Evolutionary conservation across 257 asterid genomes (phyloP).

Genomic region (Lavandula angustifolia): DNA sequence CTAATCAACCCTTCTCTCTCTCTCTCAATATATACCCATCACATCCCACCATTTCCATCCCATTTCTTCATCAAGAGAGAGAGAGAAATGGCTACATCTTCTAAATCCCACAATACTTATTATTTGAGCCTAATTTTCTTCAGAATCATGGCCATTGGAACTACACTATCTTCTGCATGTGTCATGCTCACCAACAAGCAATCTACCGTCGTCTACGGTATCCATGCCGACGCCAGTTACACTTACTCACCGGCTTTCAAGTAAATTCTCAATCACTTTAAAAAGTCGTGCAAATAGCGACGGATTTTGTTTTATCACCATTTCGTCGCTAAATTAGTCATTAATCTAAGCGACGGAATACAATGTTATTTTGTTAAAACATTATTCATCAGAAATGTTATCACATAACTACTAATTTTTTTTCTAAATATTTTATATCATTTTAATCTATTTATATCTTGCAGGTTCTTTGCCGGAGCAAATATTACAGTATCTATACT

Average conservation of each 20-base stretch:
- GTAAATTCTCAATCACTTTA: conserved; percentile 25
- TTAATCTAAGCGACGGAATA: too few relatives aligned
- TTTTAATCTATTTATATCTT: not conserved
- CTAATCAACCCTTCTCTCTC: too few relatives aligned
- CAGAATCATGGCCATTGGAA: conserved; percentile 42
- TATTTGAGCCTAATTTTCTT: conserved; percentile 33
- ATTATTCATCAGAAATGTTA: too few relatives aligned
- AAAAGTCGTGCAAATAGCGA: too few relatives aligned
- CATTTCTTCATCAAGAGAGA: not conserved
- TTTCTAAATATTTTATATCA: too few relatives aligned
- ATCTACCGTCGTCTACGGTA: conserved; percentile 33
- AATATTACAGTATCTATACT: conserved; percentile 43
- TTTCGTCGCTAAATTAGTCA: too few relatives aligned
- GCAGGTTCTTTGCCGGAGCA: conserved; percentile 60
- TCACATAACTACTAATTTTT: too few relatives aligned
- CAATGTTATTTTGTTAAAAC: too few relatives aligned
- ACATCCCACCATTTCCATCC: not conserved
- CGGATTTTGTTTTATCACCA: too few relatives aligned
- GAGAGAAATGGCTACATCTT: conserved; percentile 6
- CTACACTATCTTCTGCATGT: conserved; percentile 52
- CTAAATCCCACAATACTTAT: conserved; percentile 23
- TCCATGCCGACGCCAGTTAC: conserved; percentile 49
- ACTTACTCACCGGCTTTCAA: conserved; percentile 52
- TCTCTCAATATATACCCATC: conserved; percentile 16
- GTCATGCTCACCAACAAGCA: conserved; percentile 50